phyloP scores from a whole-genome alignment of 768 basidiomycete species.

The Lactarius psammicola region DNA sequence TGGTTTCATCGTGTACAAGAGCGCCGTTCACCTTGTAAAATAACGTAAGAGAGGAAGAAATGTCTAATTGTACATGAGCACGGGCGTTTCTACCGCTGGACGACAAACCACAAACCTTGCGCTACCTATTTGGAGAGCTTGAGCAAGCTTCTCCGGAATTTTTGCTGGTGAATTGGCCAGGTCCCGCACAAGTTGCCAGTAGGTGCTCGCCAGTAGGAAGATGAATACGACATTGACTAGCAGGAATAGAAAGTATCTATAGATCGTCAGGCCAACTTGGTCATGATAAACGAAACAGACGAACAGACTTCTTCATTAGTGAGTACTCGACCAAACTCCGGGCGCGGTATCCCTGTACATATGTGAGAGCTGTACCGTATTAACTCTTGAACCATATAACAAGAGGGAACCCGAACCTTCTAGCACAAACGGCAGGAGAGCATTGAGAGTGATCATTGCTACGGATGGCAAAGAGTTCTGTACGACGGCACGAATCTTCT shows the following conservation, averaged over 20 bases:
- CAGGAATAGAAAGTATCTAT: slow-evolving; percentile 90
- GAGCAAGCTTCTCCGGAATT: slow-evolving; percentile 89
- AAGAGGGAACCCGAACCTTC: slow-evolving; percentile 55
- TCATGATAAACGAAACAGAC: slow-evolving; percentile 18
- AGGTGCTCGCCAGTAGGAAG: slow-evolving; percentile 88
- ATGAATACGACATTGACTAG: slow-evolving; percentile 92
- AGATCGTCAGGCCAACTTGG: background rate
- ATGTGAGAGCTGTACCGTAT: slow-evolving; percentile 57
- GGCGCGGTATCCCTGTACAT: slow-evolving; percentile 87
- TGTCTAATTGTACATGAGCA: slow-evolving; percentile 43
- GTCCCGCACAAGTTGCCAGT: slow-evolving; percentile 88
- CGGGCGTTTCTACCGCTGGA: slow-evolving; percentile 19
- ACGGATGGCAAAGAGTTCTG: slow-evolving; percentile 93
- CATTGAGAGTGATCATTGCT: slow-evolving; percentile 89
- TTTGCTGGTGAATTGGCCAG: slow-evolving; percentile 92
- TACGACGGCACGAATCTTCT: slow-evolving; percentile 78
- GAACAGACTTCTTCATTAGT: slow-evolving; percentile 78
- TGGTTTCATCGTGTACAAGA: background rate
- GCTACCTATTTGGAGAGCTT: slow-evolving; percentile 72
- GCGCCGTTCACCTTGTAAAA: slow-evolving; percentile 62
- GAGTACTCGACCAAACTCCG: slow-evolving; percentile 94
- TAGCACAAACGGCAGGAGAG: slow-evolving; percentile 80
- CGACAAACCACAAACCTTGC: slow-evolving; percentile 49
- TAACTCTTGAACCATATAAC: slow-evolving; percentile 3
- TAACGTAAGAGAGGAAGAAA: slow-evolving; percentile 83